Evolutionary conservation across 306 rosid species (phyloP), one percentile per base, ranked within the genome.

Genomic region (Urtica urens): DNA sequence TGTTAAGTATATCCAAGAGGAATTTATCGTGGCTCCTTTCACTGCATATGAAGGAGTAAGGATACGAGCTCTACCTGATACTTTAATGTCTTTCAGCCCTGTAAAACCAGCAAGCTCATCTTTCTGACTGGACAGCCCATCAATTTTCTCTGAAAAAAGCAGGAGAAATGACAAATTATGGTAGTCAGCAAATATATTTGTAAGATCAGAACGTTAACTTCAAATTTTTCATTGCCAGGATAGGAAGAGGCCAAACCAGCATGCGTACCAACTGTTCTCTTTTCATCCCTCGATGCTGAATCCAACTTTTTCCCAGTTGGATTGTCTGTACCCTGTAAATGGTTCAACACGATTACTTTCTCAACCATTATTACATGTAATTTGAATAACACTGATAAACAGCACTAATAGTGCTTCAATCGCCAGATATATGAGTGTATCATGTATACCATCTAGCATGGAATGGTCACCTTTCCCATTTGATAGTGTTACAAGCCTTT

Each of bases 71-170:
- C 19, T 78, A 84, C 97, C 92, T 72, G 92, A 62, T 62, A 78
- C 80, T 62, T 53, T 61, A 17, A 18, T 64, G 46, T 52, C 72
- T 69, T 61, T 63, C 53, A 74, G 67, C 57, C 71, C 61, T 35
- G 72, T 58, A 71, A 77, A 76, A 52, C 78, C 84, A 1, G 84
- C 81, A 65, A 83, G 81, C 48, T 78, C 80, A 23, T 46, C 73
- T 58, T 57, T 47, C 63, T 74, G 67, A 41, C 59, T 60, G 5
- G 81, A 66, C 55, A 60, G 55, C 54, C 65, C 67, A 61, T 38
- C 64, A 49, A 59, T 57, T 44, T 69, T 72, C 59, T 59, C 70
- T 57, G 62, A 49, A 75, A 63, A n/a, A 62, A 42, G 63, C 60
- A 23, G 58, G 39, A 42, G 31, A 45, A 45, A 56, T 63, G 61